Conservation (phyloP, 208 protist genomes). For the Trypanosoma theileri region DNA sequence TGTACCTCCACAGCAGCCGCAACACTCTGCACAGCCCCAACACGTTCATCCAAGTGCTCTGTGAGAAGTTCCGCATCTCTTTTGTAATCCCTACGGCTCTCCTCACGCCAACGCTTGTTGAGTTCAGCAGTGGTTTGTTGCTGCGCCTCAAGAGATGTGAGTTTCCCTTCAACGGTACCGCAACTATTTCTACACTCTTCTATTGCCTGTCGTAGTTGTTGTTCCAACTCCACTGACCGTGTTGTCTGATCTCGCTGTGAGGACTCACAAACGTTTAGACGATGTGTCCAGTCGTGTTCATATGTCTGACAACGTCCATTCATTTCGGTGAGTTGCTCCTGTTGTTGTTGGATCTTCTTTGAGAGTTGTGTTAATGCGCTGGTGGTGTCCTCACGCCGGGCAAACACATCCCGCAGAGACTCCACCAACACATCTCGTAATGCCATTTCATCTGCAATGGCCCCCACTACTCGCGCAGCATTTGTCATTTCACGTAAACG, state of each 20-base stretch:
- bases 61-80: neutral
- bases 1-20: slow-evolving; percentile 1
- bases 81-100: slow-evolving; percentile 4
- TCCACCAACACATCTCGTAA: neutral
- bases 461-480: slow-evolving; percentile 1
- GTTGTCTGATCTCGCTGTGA: slow-evolving; percentile 8
- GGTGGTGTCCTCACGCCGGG: neutral
- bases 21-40: neutral
- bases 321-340: neutral
- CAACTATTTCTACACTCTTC: neutral
- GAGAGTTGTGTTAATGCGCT: neutral
- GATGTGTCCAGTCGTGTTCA: neutral
- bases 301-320: neutral
- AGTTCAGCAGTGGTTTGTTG: neutral
- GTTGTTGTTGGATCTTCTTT: slow-evolving; percentile 1
- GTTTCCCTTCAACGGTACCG: neutral
- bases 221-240: neutral
- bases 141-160: neutral
- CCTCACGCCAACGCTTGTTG: slow-evolving; percentile 1
- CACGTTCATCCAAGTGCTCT: slow-evolving; percentile 4
- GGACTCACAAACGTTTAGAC: neutral
- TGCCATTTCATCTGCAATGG: slow-evolving; percentile 8
- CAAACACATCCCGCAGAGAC: slow-evolving; percentile 9
- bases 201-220: neutral
- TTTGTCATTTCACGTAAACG: slow-evolving; percentile 5